A percentile compares a stretch with the other conserved stretches of the same genome.
These are phyloP conservation scores for Trichoderma cornu-damae DNA, from an alignment of 2,329 filamentous ascomycete genomes.

Conservation along the genomic window DNA sequence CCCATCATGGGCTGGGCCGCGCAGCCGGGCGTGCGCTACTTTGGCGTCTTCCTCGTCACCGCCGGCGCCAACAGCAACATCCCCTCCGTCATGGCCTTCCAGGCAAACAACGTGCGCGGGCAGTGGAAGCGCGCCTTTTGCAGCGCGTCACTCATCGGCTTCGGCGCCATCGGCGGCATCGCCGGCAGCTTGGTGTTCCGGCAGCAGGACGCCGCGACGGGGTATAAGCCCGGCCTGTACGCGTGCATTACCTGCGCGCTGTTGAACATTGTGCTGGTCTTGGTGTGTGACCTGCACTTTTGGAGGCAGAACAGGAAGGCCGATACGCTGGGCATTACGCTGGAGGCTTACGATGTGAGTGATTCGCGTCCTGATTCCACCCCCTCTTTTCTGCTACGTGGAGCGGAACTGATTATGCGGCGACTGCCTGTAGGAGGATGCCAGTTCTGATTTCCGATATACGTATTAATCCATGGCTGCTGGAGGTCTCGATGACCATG, in stretches of 20 bases:
- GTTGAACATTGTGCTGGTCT: slow-evolving; percentile 44
- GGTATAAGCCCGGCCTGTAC: slow-evolving; percentile 52
- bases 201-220: slow-evolving; percentile 45
- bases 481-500: not conserved
- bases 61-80: slow-evolving; percentile 75
- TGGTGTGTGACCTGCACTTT: slow-evolving; percentile 38
- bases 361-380: not conserved
- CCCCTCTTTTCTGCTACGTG: not conserved
- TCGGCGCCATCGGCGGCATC: slow-evolving; percentile 75
- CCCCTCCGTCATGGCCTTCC: slow-evolving; percentile 69
- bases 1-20: slow-evolving; percentile 65
- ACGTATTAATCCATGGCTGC: slow-evolving; percentile 21
- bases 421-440: slow-evolving; percentile 24
- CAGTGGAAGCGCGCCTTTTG: slow-evolving; percentile 85
- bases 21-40: slow-evolving; percentile 56
- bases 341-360: slow-evolving; percentile 49
- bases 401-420: not conserved
- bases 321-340: slow-evolving; percentile 47
- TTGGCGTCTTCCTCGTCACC: slow-evolving; percentile 70
- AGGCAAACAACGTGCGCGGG: slow-evolving; percentile 81
- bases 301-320: slow-evolving; percentile 44
- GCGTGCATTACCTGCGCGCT: slow-evolving; percentile 49
- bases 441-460: slow-evolving; percentile 32
- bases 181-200: slow-evolving; percentile 69
- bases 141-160: slow-evolving; percentile 68